Percentiles rank a stretch among this genome's conserved stretches.
Evolutionary conservation across 768 basidiomycete species (phyloP).

Genomic region (Lentinula edodes): DNA sequence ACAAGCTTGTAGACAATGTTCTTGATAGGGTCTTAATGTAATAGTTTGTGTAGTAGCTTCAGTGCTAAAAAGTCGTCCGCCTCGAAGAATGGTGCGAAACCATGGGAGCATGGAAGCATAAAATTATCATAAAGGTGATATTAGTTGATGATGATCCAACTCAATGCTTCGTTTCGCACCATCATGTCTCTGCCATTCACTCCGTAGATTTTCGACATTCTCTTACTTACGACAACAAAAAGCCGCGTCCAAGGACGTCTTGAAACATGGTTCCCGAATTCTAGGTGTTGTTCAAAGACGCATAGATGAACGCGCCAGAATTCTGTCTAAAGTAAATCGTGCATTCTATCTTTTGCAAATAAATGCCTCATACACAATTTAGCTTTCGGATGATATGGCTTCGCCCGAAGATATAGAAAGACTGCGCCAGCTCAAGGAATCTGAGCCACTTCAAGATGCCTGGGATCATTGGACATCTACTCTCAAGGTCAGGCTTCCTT

Average conservation of each 20-base stretch:
- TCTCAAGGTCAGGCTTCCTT: conserved; percentile 41
- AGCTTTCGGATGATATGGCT: conserved; percentile 52
- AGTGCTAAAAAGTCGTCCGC: neutral
- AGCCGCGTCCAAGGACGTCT: neutral
- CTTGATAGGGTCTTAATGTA: conserved; percentile 82
- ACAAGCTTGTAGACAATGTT: conserved; percentile 74
- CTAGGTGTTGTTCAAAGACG: conserved; percentile 50
- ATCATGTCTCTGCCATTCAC: conserved; percentile 2
- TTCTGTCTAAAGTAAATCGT: conserved; percentile 37
- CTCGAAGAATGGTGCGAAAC: neutral
- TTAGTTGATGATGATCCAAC: too few relatives aligned
- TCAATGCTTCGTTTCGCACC: neutral
- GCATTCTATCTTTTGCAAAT: neutral
- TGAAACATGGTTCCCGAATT: conserved; percentile 41
- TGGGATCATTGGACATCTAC: conserved; percentile 64
- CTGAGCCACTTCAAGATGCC: conserved; percentile 59
- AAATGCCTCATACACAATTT: conserved; percentile 6
- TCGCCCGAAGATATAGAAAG: conserved; percentile 51
- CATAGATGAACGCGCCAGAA: conserved; percentile 40
- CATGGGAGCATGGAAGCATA: conserved; percentile 2
- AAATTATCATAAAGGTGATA: too few relatives aligned
- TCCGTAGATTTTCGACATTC: conserved; percentile 3
- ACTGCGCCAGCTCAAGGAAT: conserved; percentile 61
- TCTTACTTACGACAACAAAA: neutral
- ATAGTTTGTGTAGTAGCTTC: conserved; percentile 18